A percentile compares a stretch with the other conserved stretches of the same genome.
Conservation (phyloP, 2,329 filamentous ascomycete species). For the Sclerotinia borealis region DNA sequence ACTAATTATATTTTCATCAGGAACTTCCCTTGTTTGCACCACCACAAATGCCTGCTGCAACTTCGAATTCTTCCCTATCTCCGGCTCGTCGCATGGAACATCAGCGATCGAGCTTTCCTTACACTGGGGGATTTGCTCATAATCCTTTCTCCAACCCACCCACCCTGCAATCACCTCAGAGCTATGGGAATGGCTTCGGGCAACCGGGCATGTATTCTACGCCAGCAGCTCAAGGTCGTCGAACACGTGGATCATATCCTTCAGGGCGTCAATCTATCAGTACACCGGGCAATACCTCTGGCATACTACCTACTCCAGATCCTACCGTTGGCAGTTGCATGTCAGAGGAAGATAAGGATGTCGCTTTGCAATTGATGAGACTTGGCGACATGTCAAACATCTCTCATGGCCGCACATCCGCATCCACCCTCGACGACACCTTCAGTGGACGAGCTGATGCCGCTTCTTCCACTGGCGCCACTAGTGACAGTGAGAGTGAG, state of each 20-base stretch:
- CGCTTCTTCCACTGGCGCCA: slow-evolving; percentile 78
- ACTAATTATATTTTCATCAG: slow-evolving; percentile 43
- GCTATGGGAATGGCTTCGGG: slow-evolving; percentile 52
- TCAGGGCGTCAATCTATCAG: slow-evolving; percentile 35
- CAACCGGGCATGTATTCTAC: slow-evolving; percentile 57
- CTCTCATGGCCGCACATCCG: slow-evolving; percentile 86
- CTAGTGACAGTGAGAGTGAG: slow-evolving; percentile 68
- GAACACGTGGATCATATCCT: slow-evolving; percentile 56
- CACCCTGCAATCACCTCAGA: slow-evolving; percentile 78
- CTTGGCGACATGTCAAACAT: slow-evolving; percentile 91
- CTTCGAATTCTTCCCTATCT: slow-evolving; percentile 96
- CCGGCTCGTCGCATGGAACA: slow-evolving; percentile 76
- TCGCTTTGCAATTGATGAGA: slow-evolving; percentile 93
- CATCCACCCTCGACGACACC: slow-evolving; percentile 87
- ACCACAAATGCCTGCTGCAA: slow-evolving; percentile 84
- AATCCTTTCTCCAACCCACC: slow-evolving; percentile 75
- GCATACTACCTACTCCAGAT: slow-evolving; percentile 84
- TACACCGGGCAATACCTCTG: slow-evolving; percentile 41
- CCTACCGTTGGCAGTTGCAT: slow-evolving; percentile 97
- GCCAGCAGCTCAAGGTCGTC: slow-evolving; percentile 58
- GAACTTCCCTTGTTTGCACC: slow-evolving; percentile 94
- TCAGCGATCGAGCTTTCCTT: slow-evolving; percentile 66
- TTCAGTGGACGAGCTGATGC: slow-evolving; percentile 85
- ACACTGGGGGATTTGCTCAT: slow-evolving; percentile 66
- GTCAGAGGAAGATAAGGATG: slow-evolving; percentile 89